Conservation (phyloP, 768 basidiomycete genomes). For the Daedaleopsis nitida region DNA sequence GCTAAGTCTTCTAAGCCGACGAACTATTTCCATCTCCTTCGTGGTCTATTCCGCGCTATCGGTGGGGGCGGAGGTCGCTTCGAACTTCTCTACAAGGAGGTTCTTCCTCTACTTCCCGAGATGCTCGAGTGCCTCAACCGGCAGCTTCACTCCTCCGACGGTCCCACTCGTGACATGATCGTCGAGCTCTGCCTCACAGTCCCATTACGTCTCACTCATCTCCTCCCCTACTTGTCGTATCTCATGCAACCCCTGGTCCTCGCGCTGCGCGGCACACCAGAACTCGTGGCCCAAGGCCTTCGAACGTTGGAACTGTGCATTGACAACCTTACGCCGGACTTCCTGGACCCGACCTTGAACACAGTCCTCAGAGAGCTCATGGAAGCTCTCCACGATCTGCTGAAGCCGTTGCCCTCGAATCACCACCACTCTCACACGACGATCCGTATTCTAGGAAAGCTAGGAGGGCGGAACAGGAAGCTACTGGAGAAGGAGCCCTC, state of each 20-base stretch:
- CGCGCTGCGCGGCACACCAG: conserved; percentile 83
- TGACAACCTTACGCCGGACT: conserved; percentile 97
- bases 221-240: conserved; percentile 92
- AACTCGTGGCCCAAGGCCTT: conserved; percentile 92
- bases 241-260: conserved; percentile 96
- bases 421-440: conserved; percentile 93
- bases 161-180: conserved; percentile 86
- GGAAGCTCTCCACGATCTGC: conserved; percentile 89
- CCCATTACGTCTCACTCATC: conserved; percentile 91
- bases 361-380: conserved; percentile 92
- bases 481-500: conserved; percentile 80
- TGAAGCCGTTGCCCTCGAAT: conserved; percentile 87
- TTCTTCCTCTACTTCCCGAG: conserved; percentile 92
- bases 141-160: conserved; percentile 83
- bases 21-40: conserved; percentile 90
- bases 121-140: conserved; percentile 95
- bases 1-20: conserved; percentile 89
- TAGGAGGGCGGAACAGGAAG: conserved; percentile 91
- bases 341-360: conserved; percentile 93
- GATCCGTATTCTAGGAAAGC: conserved; percentile 93
- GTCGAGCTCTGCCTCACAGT: conserved; percentile 98
- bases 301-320: conserved; percentile 98
- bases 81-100: conserved; percentile 93
- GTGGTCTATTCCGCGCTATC: conserved; percentile 91
- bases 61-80: conserved; percentile 91